Evolutionary conservation across 371 early-diverging fungal species (phyloP).

Genomic region (Vairimorpha necatrix): DNA sequence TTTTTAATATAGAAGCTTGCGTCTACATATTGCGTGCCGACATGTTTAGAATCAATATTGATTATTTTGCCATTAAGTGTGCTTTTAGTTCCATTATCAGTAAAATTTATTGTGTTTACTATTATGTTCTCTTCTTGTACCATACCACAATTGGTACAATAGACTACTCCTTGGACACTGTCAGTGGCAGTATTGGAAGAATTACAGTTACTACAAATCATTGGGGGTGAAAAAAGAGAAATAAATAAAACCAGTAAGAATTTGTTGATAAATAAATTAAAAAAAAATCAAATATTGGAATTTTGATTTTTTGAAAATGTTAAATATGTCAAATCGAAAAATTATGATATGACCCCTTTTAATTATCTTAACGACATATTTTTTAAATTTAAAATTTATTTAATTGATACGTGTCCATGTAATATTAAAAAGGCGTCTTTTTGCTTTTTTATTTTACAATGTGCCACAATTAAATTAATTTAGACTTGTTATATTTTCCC

Average conservation of each 20-base stretch:
- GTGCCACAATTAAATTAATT: too few species aligned
- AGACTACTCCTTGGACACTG: conserved; percentile 55
- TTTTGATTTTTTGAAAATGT: too few species aligned
- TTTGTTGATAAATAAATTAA: too few species aligned
- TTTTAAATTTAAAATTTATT: too few species aligned
- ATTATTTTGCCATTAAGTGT: conserved; percentile 62
- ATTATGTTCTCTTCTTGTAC: conserved; percentile 91
- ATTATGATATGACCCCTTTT: too few species aligned
- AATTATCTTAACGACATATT: too few species aligned
- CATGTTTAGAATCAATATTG: conserved; percentile 48
- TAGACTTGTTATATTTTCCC: too few species aligned
- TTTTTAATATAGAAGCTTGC: conserved; percentile 55
- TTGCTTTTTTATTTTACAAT: too few species aligned
- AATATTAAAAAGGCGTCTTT: too few species aligned
- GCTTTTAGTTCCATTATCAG: conserved; percentile 67
- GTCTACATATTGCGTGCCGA: conserved; percentile 51
- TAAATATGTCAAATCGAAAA: too few species aligned
- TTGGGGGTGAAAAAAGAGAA: conserved; percentile 8
- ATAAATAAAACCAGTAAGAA: background rate
- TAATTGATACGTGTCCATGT: too few species aligned
- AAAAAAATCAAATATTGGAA: too few species aligned
- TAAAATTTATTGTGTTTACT: conserved; percentile 83
- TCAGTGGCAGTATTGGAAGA: conserved; percentile 56
- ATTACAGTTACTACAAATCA: conserved; percentile 59
- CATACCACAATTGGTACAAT: conserved; percentile 65